These are phyloP conservation scores for Colletotrichum kahawae DNA, from an alignment of 2,329 filamentous ascomycete species.

Conservation along the genomic window DNA sequence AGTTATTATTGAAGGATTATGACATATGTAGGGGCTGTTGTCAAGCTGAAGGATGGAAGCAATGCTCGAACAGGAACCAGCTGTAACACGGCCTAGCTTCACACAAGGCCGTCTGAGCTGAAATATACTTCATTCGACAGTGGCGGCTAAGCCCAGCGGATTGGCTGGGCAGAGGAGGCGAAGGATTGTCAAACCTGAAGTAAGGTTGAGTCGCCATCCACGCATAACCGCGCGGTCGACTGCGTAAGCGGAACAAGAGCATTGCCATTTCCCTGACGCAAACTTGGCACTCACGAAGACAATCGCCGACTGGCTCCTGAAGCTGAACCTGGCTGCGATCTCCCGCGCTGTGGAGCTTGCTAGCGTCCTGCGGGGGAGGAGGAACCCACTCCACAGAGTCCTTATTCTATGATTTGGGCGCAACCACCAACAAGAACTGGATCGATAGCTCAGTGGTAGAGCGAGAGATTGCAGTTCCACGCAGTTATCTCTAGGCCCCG, in stretches of 20 bases:
- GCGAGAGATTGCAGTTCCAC: slow-evolving; percentile 18
- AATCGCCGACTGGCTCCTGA: background rate
- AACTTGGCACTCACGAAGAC: background rate
- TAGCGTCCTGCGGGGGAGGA: background rate
- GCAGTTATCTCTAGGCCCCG: slow-evolving; percentile 22
- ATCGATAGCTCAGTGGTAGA: slow-evolving; percentile 24
- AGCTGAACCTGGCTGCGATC: slow-evolving; percentile 1
- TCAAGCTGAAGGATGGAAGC: background rate
- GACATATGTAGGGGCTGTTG: background rate
- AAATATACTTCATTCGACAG: background rate
- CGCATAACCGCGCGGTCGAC: background rate
- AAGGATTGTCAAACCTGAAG: background rate
- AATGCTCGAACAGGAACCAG: background rate
- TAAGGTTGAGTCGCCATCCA: background rate
- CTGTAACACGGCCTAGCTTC: slow-evolving; percentile 4
- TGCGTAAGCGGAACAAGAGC: background rate
- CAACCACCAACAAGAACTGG: background rate
- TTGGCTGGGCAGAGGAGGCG: background rate
- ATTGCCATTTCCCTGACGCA: background rate
- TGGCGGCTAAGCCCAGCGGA: background rate
- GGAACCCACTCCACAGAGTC: too few species aligned
- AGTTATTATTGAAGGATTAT: background rate
- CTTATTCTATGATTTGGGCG: rapidly evolving
- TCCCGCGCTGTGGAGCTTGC: background rate
- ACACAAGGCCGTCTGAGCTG: slow-evolving; percentile 3